Conservation (phyloP, 306 rosid species). For the Lupinus albus region DNA sequence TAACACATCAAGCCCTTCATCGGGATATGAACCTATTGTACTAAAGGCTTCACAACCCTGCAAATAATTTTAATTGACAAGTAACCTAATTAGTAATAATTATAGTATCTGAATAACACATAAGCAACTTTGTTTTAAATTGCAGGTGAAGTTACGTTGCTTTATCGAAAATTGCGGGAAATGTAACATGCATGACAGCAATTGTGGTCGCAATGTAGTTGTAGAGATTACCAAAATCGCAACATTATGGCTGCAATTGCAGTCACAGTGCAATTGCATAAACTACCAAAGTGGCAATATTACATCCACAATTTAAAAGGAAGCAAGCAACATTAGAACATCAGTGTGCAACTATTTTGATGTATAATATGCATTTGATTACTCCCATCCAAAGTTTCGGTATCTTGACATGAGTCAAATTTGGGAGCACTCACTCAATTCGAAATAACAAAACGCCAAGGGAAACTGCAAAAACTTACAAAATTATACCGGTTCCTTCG, state of each 20-base stretch:
- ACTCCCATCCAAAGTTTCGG: slow-evolving; percentile 7
- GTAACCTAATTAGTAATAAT: slow-evolving; percentile 34
- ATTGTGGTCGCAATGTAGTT: too few relatives aligned
- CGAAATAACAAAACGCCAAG: slow-evolving; percentile 37
- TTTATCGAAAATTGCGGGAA: background rate
- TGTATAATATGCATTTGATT: background rate
- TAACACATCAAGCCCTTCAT: slow-evolving; percentile 49
- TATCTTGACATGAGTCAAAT: slow-evolving; percentile 14
- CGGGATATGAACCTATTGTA: slow-evolving; percentile 55
- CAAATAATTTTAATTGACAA: slow-evolving; percentile 37
- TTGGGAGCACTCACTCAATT: slow-evolving; percentile 15
- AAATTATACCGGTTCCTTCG: slow-evolving; percentile 66
- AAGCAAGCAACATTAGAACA: slow-evolving; percentile 27
- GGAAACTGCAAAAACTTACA: slow-evolving; percentile 65
- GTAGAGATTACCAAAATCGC: too few relatives aligned
- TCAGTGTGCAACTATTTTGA: background rate
- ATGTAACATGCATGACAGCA: background rate
- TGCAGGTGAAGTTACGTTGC: background rate
- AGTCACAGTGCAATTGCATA: too few relatives aligned
- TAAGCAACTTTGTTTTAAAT: background rate
- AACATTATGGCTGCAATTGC: too few relatives aligned
- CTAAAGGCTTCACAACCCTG: slow-evolving; percentile 70
- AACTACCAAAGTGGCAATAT: too few relatives aligned
- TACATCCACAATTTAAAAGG: background rate
- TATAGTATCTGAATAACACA: slow-evolving; percentile 23